Percentiles rank a stretch among this genome's conserved stretches.
Evolutionary conservation across 2,329 filamentous ascomycete genomes (phyloP).

Genomic region (Ophiostoma novo-ulmi): DNA sequence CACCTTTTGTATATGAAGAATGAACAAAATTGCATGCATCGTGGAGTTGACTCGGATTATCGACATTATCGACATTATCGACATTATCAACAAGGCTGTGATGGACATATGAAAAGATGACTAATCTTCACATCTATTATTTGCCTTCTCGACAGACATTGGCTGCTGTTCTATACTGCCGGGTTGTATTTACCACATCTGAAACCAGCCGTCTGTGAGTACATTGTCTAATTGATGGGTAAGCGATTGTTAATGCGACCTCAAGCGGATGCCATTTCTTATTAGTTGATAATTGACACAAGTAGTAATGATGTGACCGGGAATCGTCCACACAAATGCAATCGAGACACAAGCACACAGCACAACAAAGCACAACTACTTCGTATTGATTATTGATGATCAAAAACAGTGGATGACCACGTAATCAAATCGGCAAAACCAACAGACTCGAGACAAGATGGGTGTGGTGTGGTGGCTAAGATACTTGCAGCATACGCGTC

Average conservation of each 20-base stretch:
- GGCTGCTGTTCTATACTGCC: background rate
- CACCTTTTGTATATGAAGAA: background rate
- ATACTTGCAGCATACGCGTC: constrained; percentile 9
- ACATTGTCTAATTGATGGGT: background rate
- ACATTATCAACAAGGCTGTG: background rate
- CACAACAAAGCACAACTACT: background rate
- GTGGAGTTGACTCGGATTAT: background rate
- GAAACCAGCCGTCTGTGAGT: background rate
- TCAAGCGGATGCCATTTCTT: background rate
- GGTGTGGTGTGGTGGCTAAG: constrained; percentile 2
- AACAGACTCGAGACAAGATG: background rate
- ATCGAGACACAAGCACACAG: background rate
- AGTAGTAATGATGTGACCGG: background rate
- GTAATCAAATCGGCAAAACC: background rate
- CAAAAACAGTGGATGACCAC: background rate
- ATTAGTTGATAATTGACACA: background rate
- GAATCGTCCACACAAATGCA: background rate
- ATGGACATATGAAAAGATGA: background rate
- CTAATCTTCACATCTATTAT: background rate
- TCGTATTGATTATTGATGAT: too few relatives aligned
- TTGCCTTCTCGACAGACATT: background rate
- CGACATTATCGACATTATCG: too few relatives aligned
- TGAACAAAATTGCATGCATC: background rate
- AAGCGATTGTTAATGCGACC: background rate
- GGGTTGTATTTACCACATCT: background rate